These are phyloP conservation scores for Aspergillus bertholletiae DNA, from an alignment of 495 filamentous ascomycete species.

Conservation along the genomic window DNA sequence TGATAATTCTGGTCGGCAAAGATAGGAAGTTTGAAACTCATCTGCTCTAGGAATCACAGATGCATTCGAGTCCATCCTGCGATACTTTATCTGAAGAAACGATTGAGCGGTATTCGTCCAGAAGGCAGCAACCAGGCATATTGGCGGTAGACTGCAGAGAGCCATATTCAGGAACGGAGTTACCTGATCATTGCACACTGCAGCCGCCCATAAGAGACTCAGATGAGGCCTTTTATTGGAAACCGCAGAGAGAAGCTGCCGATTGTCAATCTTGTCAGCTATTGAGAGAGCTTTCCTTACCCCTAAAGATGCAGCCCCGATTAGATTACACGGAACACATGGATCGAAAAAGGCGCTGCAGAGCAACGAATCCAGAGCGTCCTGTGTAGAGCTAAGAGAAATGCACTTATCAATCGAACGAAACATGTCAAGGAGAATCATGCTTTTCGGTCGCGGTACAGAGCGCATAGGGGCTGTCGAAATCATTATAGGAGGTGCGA, in stretches of 20 bases:
- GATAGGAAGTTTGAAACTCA: conserved; percentile 12
- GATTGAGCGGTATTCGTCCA: conserved; percentile 16
- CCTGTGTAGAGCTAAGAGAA: conserved; percentile 12
- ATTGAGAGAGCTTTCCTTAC: conserved; percentile 8
- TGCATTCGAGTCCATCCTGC: neutral
- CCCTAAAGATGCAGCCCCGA: conserved; percentile 13
- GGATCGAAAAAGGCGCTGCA: conserved; percentile 22
- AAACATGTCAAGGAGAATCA: conserved; percentile 2
- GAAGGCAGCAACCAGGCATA: conserved; percentile 11
- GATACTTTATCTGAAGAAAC: conserved; percentile 16
- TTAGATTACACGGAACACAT: conserved; percentile 15
- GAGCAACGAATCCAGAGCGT: conserved; percentile 15
- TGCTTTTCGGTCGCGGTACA: neutral
- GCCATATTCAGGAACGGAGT: neutral
- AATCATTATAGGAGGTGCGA: conserved; percentile 7
- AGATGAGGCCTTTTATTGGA: conserved; percentile 4
- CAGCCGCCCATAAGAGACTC: conserved; percentile 13
- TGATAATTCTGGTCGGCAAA: conserved; percentile 9
- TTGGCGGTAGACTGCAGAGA: conserved; percentile 3
- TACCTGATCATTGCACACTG: conserved; percentile 1
- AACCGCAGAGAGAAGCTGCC: conserved; percentile 5
- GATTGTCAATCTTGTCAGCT: neutral
- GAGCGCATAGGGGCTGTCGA: neutral
- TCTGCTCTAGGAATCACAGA: neutral
- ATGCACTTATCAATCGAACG: conserved; percentile 12